A percentile compares a stretch with the other conserved stretches of the same genome.
Conservation (phyloP, 1,284 basidiomycete genomes). For the Boletus smithii region DNA sequence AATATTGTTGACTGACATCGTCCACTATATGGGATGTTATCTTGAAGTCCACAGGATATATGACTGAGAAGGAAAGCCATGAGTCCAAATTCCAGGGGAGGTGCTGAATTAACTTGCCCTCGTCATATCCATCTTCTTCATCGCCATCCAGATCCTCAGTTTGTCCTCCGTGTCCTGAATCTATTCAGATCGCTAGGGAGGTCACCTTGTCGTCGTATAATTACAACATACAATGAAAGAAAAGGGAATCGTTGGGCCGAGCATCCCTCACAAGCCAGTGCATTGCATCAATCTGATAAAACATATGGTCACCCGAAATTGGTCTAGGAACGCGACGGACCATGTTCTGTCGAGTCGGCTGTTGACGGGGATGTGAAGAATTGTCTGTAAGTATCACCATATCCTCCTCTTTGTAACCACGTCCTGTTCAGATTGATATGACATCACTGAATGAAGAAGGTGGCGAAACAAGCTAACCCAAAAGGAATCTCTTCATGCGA, state of each 20-base stretch:
- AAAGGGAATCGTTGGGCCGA: slow-evolving; percentile 79
- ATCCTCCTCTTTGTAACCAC: slow-evolving; percentile 73
- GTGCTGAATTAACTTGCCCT: slow-evolving; percentile 25
- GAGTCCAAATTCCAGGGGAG: neutral
- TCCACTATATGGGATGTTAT: slow-evolving; percentile 74
- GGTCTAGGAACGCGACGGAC: slow-evolving; percentile 38
- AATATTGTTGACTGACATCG: slow-evolving; percentile 55
- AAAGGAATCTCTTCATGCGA: slow-evolving; percentile 74
- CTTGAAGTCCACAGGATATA: slow-evolving; percentile 83
- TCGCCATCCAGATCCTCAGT: slow-evolving; percentile 48
- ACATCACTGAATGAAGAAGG: neutral
- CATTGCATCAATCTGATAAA: slow-evolving; percentile 68
- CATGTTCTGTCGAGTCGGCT: slow-evolving; percentile 82
- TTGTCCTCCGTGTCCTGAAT: slow-evolving; percentile 59
- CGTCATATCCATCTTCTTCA: slow-evolving; percentile 35
- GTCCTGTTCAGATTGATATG: slow-evolving; percentile 13
- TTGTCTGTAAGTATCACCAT: slow-evolving; percentile 89
- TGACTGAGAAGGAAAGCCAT: slow-evolving; percentile 46
- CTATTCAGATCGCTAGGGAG: slow-evolving; percentile 14
- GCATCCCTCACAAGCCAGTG: slow-evolving; percentile 86
- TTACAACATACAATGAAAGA: slow-evolving; percentile 78
- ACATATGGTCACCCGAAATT: neutral
- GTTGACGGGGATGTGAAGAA: slow-evolving; percentile 54
- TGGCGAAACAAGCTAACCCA: slow-evolving; percentile 42
- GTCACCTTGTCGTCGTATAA: neutral